A percentile compares a stretch with the other conserved stretches of the same genome.
Evolutionary conservation across 306 rosid genomes (phyloP).

Genomic region (Cicer bijugum): DNA sequence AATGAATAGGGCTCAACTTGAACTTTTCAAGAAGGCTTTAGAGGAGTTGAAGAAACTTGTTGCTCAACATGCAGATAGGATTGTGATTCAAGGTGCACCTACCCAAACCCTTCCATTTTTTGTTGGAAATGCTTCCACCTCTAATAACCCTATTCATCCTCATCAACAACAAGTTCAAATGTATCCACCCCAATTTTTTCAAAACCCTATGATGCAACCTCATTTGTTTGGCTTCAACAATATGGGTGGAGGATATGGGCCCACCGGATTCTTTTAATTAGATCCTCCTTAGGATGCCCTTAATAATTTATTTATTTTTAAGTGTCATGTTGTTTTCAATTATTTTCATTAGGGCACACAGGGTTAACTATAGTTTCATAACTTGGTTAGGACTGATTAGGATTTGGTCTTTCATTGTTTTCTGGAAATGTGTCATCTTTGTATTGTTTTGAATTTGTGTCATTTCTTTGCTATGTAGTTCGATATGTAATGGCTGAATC

Average conservation of each 20-base stretch:
- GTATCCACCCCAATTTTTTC: neutral
- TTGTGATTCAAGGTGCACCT: neutral
- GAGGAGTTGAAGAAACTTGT: slow-evolving; percentile 5
- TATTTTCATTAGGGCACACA: neutral
- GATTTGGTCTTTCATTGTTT: too few species aligned
- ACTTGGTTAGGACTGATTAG: neutral
- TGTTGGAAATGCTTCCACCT: neutral
- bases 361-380: neutral
- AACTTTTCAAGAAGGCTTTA: neutral
- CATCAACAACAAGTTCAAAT: neutral
- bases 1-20: neutral
- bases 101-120: slow-evolving; percentile 4
- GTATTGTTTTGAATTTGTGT: too few species aligned
- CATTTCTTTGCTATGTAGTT: too few species aligned
- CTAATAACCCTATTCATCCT: neutral
- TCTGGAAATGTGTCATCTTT: too few species aligned
- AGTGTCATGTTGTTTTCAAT: neutral
- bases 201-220: slow-evolving; percentile 22
- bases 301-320: neutral
- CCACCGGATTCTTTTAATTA: slow-evolving; percentile 22
- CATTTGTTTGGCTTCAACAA: slow-evolving; percentile 24
- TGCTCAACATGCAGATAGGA: neutral
- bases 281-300: slow-evolving; percentile 23
- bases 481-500: neutral
- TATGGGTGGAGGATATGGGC: slow-evolving; percentile 26